Base-by-base conservation (phyloP, 352 stramenopile genomes). In the Phytophthora vignae region DNA sequence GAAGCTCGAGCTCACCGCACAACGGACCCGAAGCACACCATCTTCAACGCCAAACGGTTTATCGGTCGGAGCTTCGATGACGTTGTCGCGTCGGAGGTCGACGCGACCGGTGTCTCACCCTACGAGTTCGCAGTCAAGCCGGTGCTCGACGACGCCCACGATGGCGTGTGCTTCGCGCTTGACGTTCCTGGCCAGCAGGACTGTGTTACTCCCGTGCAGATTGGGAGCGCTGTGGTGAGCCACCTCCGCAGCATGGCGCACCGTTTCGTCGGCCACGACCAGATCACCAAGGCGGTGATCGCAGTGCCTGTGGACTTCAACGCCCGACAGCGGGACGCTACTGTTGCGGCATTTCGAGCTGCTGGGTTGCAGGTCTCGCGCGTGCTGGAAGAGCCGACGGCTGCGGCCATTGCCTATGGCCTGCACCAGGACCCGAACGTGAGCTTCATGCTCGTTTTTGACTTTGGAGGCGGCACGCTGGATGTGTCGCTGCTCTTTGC, bases 381-480 rank as follows among this genome's bases (percentile, higher is more conserved):
- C 53, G 77, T 91, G 11, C 56, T 91, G 29, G 83, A 89, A 56
- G 97, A 99, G 80, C 97, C 97, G 22, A 99, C 97, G 9, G 96
- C 97, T 31, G 97, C 97, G 22, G 97, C 96, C 19, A 97, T 99
- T 69, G 96, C 96, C 10, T 99, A 99, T 74, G 94, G 95, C 31
- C 76, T 98, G 46, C 97, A 99, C 67, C 98, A 98, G 73, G 92
- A 94, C 57, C 73, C 79, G 19, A 75, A 85, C 22, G 94, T 99
- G 71, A 96, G 91, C 49, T 99, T 98, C 61, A 84, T 99, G 19
- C 79, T 99, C 19, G 98, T 99, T 33, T 99, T 99, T 58, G 97
- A 99, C 71, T 93, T 99, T 60, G 96, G 96, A 48, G 96, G 96
- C 46, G 96, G 96, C 55, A 99, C 96, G 1, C 93, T 99, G 57